Percentiles rank a stretch among this genome's conserved stretches.
These are phyloP conservation scores for Dentipellis fragilis DNA, from an alignment of 768 basidiomycete genomes.

Conservation along the genomic window DNA sequence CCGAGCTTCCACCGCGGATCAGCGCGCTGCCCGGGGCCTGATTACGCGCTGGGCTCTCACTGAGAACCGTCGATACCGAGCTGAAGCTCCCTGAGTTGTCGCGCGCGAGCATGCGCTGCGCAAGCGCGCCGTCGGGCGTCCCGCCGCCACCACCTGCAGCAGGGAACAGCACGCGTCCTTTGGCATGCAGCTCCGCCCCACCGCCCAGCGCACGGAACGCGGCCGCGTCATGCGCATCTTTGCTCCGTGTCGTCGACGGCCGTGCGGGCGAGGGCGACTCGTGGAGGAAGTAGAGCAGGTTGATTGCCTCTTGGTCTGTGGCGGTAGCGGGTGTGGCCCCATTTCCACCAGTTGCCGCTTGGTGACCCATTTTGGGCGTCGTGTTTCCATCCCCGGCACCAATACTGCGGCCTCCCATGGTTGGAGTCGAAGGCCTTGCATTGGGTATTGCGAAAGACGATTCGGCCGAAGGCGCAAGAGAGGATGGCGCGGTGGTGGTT, in stretches of 20 bases:
- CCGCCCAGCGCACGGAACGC: conserved; percentile 50
- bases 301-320: conserved; percentile 78
- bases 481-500: conserved; percentile 30
- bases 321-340: conserved; percentile 28
- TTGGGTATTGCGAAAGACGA: conserved; percentile 24
- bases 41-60: conserved; percentile 2
- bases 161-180: conserved; percentile 66
- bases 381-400: conserved; percentile 14
- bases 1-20: conserved; percentile 4
- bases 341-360: conserved; percentile 10
- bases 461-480: conserved; percentile 29
- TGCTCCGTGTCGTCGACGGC: conserved; percentile 34
- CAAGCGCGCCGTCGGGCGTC: conserved; percentile 6
- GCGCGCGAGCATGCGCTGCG: conserved; percentile 15
- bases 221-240: conserved; percentile 40
- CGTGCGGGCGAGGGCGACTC: conserved; percentile 78
- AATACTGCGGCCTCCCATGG: conserved; percentile 8
- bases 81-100: conserved; percentile 33
- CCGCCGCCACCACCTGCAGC: conserved; percentile 17
- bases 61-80: conserved; percentile 22
- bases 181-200: conserved; percentile 38
- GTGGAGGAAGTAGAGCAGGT: conserved; percentile 75
- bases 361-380: conserved; percentile 11
- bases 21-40: conserved; percentile 3
- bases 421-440: conserved; percentile 26